phyloP scores from a whole-genome alignment of 2,329 filamentous ascomycete genomes.

The Penicillium sp. region DNA sequence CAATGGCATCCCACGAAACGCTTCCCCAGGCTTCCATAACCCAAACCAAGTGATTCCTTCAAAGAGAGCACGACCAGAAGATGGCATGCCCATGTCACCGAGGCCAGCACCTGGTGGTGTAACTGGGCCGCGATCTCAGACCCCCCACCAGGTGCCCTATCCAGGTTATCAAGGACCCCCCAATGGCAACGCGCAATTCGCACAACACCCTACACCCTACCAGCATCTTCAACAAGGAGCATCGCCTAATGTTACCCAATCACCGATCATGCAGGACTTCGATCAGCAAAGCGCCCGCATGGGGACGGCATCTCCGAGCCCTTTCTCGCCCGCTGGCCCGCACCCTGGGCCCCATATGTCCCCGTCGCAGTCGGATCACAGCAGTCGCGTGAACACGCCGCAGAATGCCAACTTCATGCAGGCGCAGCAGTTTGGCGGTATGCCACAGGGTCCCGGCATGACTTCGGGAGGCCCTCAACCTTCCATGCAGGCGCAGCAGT shows the following conservation, averaged over 20 bases:
- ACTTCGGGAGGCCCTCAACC: slow-evolving; percentile 40
- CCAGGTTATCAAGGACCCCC: slow-evolving; percentile 65
- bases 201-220: slow-evolving; percentile 64
- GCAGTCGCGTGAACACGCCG: slow-evolving; percentile 62
- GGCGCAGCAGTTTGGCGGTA: slow-evolving; percentile 40
- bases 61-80: slow-evolving; percentile 80
- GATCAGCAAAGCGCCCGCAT: slow-evolving; percentile 68
- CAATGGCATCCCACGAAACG: slow-evolving; percentile 74
- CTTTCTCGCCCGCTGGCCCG: slow-evolving; percentile 73
- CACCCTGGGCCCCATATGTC: slow-evolving; percentile 65
- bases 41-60: slow-evolving; percentile 81
- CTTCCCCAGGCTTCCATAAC: slow-evolving; percentile 73
- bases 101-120: slow-evolving; percentile 69
- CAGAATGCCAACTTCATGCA: slow-evolving; percentile 69
- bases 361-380: slow-evolving; percentile 71
- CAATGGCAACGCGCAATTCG: slow-evolving; percentile 59
- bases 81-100: slow-evolving; percentile 79
- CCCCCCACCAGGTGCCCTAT: slow-evolving; percentile 74
- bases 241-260: slow-evolving; percentile 81
- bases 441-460: slow-evolving; percentile 37
- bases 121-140: slow-evolving; percentile 84
- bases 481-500: slow-evolving; percentile 45
- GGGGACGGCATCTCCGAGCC: slow-evolving; percentile 86
- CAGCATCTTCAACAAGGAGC: slow-evolving; percentile 78
- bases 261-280: slow-evolving; percentile 80